Conservation (phyloP, 2,329 filamentous ascomycete genomes). For the Fusarium sp. region DNA sequence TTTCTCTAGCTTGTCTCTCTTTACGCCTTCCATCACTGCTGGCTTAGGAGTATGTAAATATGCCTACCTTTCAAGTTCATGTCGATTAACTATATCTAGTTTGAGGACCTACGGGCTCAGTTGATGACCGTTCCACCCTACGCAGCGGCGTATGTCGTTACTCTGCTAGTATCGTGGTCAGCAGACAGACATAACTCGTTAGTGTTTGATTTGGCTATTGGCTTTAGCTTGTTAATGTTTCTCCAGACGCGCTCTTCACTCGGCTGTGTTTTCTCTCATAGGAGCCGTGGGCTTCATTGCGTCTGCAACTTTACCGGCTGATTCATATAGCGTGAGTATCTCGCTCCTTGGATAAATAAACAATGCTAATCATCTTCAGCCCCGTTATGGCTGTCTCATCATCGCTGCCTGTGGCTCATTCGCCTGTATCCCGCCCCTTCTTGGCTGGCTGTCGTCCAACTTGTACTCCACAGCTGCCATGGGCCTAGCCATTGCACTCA, state of each 20-base stretch:
- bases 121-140: constrained; percentile 72
- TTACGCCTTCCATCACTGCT: constrained; percentile 67
- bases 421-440: constrained; percentile 71
- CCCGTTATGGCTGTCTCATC: constrained; percentile 73
- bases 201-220: neutral
- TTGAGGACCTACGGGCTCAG: constrained; percentile 60
- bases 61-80: constrained; percentile 6
- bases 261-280: constrained; percentile 54
- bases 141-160: constrained; percentile 62
- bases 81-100: constrained; percentile 5
- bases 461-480: constrained; percentile 69
- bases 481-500: constrained; percentile 74
- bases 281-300: constrained; percentile 64
- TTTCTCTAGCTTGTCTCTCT: constrained; percentile 67
- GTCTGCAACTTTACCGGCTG: constrained; percentile 68
- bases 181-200: constrained; percentile 66
- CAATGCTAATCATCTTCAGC: constrained; percentile 21
- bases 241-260: constrained; percentile 52
- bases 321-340: constrained; percentile 57
- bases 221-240: neutral
- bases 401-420: constrained; percentile 72
- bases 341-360: fast-evolving
- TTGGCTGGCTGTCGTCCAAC: constrained; percentile 75
- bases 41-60: constrained; percentile 52
- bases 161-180: constrained; percentile 61